phyloP scores from a whole-genome alignment of 148 eudicot genomes.

The Cornus kousa region DNA sequence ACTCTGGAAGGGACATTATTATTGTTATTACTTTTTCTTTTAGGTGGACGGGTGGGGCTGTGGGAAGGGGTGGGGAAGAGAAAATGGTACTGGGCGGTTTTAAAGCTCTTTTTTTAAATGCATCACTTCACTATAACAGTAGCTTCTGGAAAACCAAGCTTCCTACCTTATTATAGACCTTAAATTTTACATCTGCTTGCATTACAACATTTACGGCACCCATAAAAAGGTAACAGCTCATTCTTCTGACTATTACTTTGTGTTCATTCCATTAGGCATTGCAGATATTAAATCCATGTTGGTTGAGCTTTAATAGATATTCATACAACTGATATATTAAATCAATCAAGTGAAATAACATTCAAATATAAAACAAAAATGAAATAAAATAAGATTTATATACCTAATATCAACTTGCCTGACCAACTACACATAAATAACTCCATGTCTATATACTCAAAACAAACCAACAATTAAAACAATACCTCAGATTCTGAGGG shows the following conservation, averaged over 20 bases:
- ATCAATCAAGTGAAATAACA: too few relatives aligned
- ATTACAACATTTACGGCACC: background rate
- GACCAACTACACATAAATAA: background rate
- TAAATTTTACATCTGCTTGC: background rate
- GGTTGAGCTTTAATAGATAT: too few relatives aligned
- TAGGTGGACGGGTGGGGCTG: too few relatives aligned
- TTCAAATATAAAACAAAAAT: too few relatives aligned
- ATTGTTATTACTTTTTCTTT: too few relatives aligned
- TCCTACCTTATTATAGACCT: background rate
- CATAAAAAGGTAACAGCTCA: background rate
- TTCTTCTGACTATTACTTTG: background rate
- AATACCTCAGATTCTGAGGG: slow-evolving; percentile 68
- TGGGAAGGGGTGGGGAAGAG: too few relatives aligned
- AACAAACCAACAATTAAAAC: background rate
- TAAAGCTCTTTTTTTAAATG: background rate
- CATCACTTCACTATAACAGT: background rate
- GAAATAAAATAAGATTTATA: too few relatives aligned
- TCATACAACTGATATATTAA: background rate
- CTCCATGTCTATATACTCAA: too few relatives aligned
- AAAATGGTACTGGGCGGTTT: background rate
- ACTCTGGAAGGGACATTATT: background rate
- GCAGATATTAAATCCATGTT: too few relatives aligned
- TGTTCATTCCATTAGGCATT: background rate
- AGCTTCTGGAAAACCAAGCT: background rate
- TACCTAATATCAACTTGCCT: background rate